Evolutionary conservation across 2,329 filamentous ascomycete genomes (phyloP).

Genomic region (Fusarium equiseti): DNA sequence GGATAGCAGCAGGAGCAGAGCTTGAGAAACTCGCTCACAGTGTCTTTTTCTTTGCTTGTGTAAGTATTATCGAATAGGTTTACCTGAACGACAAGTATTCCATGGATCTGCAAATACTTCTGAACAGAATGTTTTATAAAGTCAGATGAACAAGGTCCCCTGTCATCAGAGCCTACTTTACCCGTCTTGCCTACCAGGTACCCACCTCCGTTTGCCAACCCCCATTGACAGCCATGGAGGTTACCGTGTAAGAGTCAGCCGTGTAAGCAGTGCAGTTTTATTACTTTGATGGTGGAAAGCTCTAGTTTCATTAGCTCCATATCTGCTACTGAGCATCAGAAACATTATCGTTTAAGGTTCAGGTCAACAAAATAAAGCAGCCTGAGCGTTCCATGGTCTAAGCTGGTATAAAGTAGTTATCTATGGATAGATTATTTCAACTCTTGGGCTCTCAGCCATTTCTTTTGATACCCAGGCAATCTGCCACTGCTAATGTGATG

Average conservation of each 20-base stretch:
- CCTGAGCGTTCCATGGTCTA: not conserved
- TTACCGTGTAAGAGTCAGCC: not conserved
- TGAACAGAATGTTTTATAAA: not conserved
- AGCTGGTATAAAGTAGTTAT: not conserved
- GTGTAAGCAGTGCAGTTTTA: not conserved
- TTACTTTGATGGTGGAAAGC: not conserved
- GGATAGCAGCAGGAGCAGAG: not conserved
- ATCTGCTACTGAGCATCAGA: not conserved
- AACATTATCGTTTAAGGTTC: not conserved
- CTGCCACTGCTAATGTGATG: not conserved
- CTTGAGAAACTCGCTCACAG: not conserved
- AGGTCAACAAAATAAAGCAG: not conserved
- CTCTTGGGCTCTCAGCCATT: not conserved
- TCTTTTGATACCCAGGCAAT: not conserved
- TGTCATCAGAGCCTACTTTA: not conserved
- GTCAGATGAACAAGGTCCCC: not conserved
- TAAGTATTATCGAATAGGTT: not conserved
- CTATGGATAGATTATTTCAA: not conserved
- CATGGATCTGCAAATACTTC: not conserved
- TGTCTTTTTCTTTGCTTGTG: not conserved
- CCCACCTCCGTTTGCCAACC: not conserved
- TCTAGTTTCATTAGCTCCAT: not conserved
- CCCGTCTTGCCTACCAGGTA: not conserved
- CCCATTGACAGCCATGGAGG: not conserved
- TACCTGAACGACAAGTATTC: not conserved